Evolutionary conservation across 805 yeast species (phyloP), one percentile per base, ranked within the genome.

Genomic region (Sungouiozyma ichnusensis): DNA sequence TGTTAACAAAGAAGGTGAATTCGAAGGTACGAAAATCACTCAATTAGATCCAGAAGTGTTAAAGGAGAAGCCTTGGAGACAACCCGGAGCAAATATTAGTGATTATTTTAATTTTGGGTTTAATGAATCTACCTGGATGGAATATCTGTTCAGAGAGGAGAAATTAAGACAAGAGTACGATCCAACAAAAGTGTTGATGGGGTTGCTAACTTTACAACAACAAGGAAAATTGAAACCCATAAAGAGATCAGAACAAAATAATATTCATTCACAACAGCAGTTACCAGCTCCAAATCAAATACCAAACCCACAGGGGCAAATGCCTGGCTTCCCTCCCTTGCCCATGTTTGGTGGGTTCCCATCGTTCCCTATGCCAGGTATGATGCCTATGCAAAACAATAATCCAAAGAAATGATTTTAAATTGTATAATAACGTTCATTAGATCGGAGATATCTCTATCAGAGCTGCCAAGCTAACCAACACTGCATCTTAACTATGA

Each of bases 91-190:
- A 3, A 97, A 92, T 63, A 66, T 85, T 34, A 75, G 94, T 6
- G 97, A 92, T 62, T 94, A 87, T 63, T 92, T 92, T 71, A 92
- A 92, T 65, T 92, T 79, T 56, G 98, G 98, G 1, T 92, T 92
- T 58, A 95, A 92, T 59, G 99, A 92, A 66, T 74, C 84, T 50
- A 83, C 97, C 14, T 92, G 99, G 99, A 78, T 83, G 42, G 86
- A 88, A 18, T 92, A 92, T 64, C 79, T 95, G 51, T 71, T 79
- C 35, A 86, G 85, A 60, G 96, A 88, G 57, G 95, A 88, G 60
- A 79, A 77, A 50, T 55, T 81, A 38, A 73, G 92, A 42, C 79
- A 80, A 4, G 88, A 83, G 46, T 88, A 78, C 64, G 83, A 85
- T 46, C 92, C 94, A 2, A 84, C 81, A 43, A 86, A 83, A 54